These are phyloP conservation scores for Podosphaera aphanis DNA, from an alignment of 2,329 filamentous ascomycete genomes.

Conservation along the genomic window DNA sequence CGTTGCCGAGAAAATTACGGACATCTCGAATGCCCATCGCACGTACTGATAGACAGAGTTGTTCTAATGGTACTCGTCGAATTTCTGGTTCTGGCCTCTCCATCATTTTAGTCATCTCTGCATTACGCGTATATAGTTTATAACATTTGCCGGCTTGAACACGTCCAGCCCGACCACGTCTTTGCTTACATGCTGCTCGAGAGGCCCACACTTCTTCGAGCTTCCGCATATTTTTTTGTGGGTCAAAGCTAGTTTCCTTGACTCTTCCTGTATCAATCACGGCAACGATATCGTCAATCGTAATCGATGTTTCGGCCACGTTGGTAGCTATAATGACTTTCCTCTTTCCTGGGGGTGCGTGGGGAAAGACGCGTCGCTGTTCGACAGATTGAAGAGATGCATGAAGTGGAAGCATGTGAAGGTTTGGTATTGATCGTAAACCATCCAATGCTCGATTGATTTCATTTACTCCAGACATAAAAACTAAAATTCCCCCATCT, in stretches of 20 bases:
- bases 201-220: conserved; percentile 92
- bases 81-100: conserved; percentile 87
- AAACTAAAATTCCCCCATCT: conserved; percentile 80
- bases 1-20: conserved; percentile 55
- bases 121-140: conserved; percentile 74
- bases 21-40: conserved; percentile 84
- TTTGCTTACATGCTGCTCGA: conserved; percentile 77
- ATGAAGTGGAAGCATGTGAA: conserved; percentile 71
- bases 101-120: conserved; percentile 60
- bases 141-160: conserved; percentile 82
- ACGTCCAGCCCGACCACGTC: conserved; percentile 77
- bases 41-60: conserved; percentile 80
- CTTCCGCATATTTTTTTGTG: conserved; percentile 78
- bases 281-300: conserved; percentile 88
- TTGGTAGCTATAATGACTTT: conserved; percentile 93
- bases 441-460: conserved; percentile 60
- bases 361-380: conserved; percentile 66
- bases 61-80: conserved; percentile 72
- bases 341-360: conserved; percentile 52
- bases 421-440: conserved; percentile 36
- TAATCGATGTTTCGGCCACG: conserved; percentile 94
- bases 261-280: conserved; percentile 90
- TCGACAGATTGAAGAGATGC: conserved; percentile 75
- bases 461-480: conserved; percentile 76
- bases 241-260: conserved; percentile 89